Conservation (phyloP, 1,284 basidiomycete species). For the Irpex sp. region DNA sequence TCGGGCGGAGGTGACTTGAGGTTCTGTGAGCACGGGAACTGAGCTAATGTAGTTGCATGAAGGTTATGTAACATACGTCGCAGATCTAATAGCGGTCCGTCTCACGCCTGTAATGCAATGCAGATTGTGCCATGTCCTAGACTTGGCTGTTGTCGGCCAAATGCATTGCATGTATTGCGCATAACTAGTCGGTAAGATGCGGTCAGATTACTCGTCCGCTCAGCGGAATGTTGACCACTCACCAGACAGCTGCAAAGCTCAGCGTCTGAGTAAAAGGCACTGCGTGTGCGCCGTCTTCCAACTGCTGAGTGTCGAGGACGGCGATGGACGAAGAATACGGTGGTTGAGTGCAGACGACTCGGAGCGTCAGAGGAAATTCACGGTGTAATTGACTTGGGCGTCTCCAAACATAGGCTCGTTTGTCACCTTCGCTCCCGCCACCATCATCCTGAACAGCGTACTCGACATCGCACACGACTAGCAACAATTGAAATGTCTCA, state of each 20-base stretch:
- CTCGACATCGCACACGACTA: not conserved
- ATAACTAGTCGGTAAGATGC: constrained; percentile 31
- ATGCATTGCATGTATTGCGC: constrained; percentile 62
- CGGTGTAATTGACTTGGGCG: not conserved
- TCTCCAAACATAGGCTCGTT: not conserved
- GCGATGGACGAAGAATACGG: not conserved
- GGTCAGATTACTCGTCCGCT: not conserved
- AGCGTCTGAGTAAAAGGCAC: not conserved
- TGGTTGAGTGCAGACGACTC: not conserved
- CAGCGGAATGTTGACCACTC: not conserved
- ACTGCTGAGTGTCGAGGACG: not conserved
- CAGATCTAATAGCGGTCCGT: not conserved
- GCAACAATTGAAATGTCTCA: constrained; percentile 21
- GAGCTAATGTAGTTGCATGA: not conserved
- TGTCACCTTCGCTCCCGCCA: too few species aligned
- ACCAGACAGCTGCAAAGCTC: constrained; percentile 6
- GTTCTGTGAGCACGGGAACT: not conserved
- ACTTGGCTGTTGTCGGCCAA: constrained; percentile 45
- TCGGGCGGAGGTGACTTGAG: not conserved
- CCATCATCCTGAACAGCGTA: too few species aligned
- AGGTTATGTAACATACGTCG: not conserved
- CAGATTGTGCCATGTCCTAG: constrained; percentile 20
- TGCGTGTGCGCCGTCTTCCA: not conserved
- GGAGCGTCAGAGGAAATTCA: not conserved
- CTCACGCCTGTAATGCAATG: not conserved